Percentiles rank a stretch among this genome's conserved stretches.
Evolutionary conservation across 108 stramenopile genomes (phyloP).

Genomic region (Cylindrotheca closterium): DNA sequence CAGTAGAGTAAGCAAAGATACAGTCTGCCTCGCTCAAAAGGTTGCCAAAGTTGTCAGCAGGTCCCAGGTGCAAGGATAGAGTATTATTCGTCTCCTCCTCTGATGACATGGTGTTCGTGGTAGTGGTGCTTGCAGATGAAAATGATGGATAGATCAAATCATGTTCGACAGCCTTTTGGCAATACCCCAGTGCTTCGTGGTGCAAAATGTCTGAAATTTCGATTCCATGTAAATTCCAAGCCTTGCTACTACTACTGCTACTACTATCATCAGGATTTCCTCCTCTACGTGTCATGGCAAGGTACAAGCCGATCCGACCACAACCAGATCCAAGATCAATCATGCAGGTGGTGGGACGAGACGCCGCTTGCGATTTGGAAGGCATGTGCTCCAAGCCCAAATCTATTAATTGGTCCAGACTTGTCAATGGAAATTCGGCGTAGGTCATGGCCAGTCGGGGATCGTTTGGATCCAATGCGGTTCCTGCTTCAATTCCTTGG

Average conservation of each 20-base stretch:
- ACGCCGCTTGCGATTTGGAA: not conserved
- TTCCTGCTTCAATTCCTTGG: conserved; percentile 17
- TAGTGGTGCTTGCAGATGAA: too few species aligned
- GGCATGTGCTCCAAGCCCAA: conserved; percentile 30
- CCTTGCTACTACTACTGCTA: not conserved
- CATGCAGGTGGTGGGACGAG: conserved; percentile 21
- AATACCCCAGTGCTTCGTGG: conserved; percentile 36
- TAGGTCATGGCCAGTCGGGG: conserved; percentile 63
- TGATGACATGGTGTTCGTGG: not conserved
- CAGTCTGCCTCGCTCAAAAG: conserved; percentile 51
- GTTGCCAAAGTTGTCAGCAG: conserved; percentile 23
- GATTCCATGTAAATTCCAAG: conserved; percentile 69
- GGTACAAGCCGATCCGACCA: conserved; percentile 61
- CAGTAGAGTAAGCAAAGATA: conserved; percentile 74
- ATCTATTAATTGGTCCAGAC: conserved; percentile 68
- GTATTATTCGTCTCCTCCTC: not conserved
- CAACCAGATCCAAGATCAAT: conserved; percentile 79
- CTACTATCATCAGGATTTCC: too few species aligned
- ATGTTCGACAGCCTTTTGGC: not conserved
- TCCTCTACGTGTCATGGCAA: conserved; percentile 61
- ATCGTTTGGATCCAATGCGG: conserved; percentile 44
- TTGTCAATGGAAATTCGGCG: conserved; percentile 76
- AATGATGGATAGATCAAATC: not conserved
- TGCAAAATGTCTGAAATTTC: conserved; percentile 63
- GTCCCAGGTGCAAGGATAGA: conserved; percentile 28